A percentile compares a stretch with the other conserved stretches of the same genome.
phyloP scores from a whole-genome alignment of 306 rosid genomes.

The Rosa multiflora region DNA sequence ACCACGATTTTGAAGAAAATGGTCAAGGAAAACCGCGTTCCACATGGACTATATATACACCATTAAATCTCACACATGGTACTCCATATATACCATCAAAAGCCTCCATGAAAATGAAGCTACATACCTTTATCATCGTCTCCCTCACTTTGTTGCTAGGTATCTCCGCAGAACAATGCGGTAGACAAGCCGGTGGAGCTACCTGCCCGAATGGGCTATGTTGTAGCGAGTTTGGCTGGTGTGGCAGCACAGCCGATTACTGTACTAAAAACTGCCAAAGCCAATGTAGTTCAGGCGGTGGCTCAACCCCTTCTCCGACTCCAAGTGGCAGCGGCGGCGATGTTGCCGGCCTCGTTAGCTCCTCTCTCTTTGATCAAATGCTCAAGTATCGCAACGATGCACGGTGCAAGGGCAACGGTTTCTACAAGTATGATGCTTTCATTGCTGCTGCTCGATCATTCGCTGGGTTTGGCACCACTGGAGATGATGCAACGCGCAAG shows the following conservation, averaged over 20 bases:
- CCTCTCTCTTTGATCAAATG: constrained; percentile 41
- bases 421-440: constrained; percentile 61
- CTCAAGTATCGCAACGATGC: constrained; percentile 47
- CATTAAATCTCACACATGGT: background rate
- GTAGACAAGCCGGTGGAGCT: constrained; percentile 23
- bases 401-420: constrained; percentile 36
- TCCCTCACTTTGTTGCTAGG: constrained; percentile 5
- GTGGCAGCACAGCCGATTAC: constrained; percentile 15
- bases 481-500: constrained; percentile 30
- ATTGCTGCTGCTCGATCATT: constrained; percentile 49
- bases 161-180: constrained; percentile 27
- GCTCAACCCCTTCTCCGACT: constrained; percentile 3
- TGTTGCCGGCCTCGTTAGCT: constrained; percentile 30
- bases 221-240: constrained; percentile 30
- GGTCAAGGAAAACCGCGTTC: background rate
- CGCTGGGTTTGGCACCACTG: constrained; percentile 43
- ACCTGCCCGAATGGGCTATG: constrained; percentile 20
- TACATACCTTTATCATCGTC: background rate
- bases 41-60: background rate
- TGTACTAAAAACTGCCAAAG: constrained; percentile 17
- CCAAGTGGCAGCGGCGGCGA: background rate
- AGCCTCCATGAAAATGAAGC: background rate
- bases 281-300: constrained; percentile 17
- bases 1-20: background rate
- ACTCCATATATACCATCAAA: background rate